Evolutionary conservation across 495 filamentous ascomycete species (phyloP).

Genomic region (Staphylotrichum tortipilum): DNA sequence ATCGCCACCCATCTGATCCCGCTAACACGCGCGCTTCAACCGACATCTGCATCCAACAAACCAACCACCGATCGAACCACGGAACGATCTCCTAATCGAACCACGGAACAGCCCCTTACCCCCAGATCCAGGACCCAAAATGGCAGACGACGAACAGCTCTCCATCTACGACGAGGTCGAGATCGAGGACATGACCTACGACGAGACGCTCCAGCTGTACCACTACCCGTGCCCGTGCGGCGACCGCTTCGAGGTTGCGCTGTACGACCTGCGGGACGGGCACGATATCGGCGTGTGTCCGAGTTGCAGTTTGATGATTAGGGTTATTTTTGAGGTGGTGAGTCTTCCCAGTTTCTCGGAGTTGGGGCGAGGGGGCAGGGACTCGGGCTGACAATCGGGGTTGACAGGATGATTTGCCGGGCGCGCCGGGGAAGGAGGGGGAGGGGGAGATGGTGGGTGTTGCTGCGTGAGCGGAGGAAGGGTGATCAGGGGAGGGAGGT

Average conservation of each 20-base stretch:
- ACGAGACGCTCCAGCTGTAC: slow-evolving; percentile 73
- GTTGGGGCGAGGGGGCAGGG: background rate
- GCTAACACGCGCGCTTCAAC: background rate
- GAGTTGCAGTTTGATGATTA: slow-evolving; percentile 92
- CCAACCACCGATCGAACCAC: no score
- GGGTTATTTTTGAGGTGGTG: slow-evolving; percentile 85
- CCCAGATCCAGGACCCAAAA: slow-evolving; percentile 26
- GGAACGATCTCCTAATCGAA: no score
- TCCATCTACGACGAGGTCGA: slow-evolving; percentile 97
- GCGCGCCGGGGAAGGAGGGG: slow-evolving; percentile 7
- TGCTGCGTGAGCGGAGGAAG: slow-evolving; percentile 15
- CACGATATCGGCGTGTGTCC: slow-evolving; percentile 93
- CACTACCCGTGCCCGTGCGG: slow-evolving; percentile 96
- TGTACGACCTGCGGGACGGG: slow-evolving; percentile 75
- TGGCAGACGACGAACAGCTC: slow-evolving; percentile 57
- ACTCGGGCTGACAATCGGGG: background rate
- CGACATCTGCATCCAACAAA: no score
- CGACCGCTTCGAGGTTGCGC: slow-evolving; percentile 89
- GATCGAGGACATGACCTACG: slow-evolving; percentile 98
- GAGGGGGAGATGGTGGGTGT: slow-evolving; percentile 12
- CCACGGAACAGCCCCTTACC: no score
- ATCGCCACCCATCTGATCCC: no score
- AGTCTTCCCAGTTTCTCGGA: slow-evolving; percentile 24
- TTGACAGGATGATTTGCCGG: slow-evolving; percentile 30
- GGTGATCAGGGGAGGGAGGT: background rate